Conservation (phyloP, 768 basidiomycete genomes). For the Auricularia sp. region DNA sequence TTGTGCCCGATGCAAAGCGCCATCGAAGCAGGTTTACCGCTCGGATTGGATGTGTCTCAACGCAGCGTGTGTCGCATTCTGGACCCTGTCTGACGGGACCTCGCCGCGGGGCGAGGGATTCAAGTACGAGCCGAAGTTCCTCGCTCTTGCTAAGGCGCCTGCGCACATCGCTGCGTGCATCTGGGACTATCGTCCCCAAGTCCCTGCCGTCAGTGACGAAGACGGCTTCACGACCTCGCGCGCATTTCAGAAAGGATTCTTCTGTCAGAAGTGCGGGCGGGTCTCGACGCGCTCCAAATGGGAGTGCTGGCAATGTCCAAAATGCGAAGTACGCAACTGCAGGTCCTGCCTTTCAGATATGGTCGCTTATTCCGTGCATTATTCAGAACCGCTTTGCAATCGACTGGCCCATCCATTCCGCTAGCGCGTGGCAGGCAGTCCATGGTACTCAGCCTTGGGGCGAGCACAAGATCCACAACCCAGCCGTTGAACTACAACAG, state of each 20-base stretch:
- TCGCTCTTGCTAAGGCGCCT: neutral
- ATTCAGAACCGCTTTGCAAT: neutral
- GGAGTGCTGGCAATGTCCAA: neutral
- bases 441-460: neutral
- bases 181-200: neutral
- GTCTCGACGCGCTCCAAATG: neutral
- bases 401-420: neutral
- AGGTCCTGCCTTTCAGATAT: neutral
- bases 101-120: neutral
- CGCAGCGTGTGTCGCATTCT: neutral
- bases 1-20: constrained; percentile 36
- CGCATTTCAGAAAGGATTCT: neutral
- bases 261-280: neutral
- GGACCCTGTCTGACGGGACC: neutral
- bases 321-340: neutral
- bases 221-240: neutral
- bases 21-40: constrained; percentile 44
- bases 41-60: constrained; percentile 51
- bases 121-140: neutral
- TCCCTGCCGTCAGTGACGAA: neutral
- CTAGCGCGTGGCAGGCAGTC: neutral
- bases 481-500: neutral
- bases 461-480: neutral
- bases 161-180: neutral
- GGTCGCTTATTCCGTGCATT: neutral